Evolutionary conservation across 2,329 filamentous ascomycete genomes (phyloP).

Genomic region (Phaeosphaeriaceae sp.): DNA sequence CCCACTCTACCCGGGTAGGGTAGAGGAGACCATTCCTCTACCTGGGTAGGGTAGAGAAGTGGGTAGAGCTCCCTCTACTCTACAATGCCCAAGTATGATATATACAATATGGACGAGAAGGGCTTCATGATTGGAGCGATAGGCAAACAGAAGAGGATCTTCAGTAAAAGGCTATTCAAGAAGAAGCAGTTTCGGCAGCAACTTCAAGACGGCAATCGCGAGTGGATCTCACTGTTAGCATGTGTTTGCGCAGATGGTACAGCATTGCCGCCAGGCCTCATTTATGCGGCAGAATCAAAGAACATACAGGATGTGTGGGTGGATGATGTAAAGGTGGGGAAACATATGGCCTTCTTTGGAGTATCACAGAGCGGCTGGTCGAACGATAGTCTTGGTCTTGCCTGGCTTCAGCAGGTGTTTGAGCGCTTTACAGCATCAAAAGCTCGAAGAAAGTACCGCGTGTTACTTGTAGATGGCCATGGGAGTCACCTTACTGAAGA

Average conservation of each 20-base stretch:
- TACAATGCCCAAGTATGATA: too few species aligned
- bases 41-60: too few species aligned
- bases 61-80: too few species aligned
- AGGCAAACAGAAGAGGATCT: slow-evolving; percentile 12
- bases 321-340: background rate
- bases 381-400: background rate
- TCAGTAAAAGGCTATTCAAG: slow-evolving; percentile 4
- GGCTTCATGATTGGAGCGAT: slow-evolving; percentile 6
- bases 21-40: too few species aligned
- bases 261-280: background rate
- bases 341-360: background rate
- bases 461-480: background rate
- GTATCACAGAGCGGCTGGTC: background rate
- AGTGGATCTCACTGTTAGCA: slow-evolving; percentile 15
- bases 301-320: background rate
- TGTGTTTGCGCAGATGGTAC: slow-evolving; percentile 18
- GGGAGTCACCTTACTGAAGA: background rate
- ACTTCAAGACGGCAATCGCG: slow-evolving; percentile 12
- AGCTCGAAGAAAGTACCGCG: background rate
- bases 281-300: background rate
- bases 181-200: background rate
- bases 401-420: background rate
- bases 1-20: too few species aligned
- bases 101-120: slow-evolving; percentile 20
- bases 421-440: background rate